Percentiles rank a stretch among this genome's conserved stretches.
These are phyloP conservation scores for Conticribra guillardii DNA, from an alignment of 108 stramenopile species.

Conservation along the genomic window DNA sequence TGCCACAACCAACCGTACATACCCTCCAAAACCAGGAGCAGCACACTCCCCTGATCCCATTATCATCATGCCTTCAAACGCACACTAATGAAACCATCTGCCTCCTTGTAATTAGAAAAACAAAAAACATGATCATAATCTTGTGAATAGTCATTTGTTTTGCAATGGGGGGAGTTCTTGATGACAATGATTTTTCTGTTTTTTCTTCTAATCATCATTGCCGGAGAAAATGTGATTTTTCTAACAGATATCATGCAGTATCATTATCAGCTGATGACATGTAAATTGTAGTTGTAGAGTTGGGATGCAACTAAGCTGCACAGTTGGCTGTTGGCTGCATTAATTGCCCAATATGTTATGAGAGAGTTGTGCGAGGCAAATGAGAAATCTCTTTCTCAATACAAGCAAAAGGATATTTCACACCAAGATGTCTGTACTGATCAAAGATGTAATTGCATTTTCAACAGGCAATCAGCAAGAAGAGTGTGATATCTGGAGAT, in stretches of 20 bases:
- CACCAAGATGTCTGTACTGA: conserved; percentile 50
- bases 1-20: conserved; percentile 50
- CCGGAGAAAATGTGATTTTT: conserved; percentile 47
- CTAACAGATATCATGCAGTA: conserved; percentile 50
- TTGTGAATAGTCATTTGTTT: conserved; percentile 44
- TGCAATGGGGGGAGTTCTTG: conserved; percentile 1
- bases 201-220: conserved; percentile 35
- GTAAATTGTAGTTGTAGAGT: conserved; percentile 53
- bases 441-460: conserved; percentile 39
- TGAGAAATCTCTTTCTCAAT: conserved; percentile 37
- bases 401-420: conserved; percentile 44
- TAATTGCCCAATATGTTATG: conserved; percentile 44
- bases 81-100: conserved; percentile 43
- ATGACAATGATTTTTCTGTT: conserved; percentile 17
- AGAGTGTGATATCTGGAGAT: conserved; percentile 38
- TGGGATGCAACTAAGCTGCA: conserved; percentile 47
- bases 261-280: conserved; percentile 55
- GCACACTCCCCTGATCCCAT: conserved; percentile 54
- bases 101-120: conserved; percentile 39
- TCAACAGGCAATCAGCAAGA: conserved; percentile 32
- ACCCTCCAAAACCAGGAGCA: conserved; percentile 54
- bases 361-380: conserved; percentile 33
- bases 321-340: conserved; percentile 57
- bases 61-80: conserved; percentile 57
- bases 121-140: conserved; percentile 44